These are phyloP conservation scores for Keqinozyma sinolaborantium DNA, from an alignment of 1,139 yeast species.

Conservation along the genomic window DNA sequence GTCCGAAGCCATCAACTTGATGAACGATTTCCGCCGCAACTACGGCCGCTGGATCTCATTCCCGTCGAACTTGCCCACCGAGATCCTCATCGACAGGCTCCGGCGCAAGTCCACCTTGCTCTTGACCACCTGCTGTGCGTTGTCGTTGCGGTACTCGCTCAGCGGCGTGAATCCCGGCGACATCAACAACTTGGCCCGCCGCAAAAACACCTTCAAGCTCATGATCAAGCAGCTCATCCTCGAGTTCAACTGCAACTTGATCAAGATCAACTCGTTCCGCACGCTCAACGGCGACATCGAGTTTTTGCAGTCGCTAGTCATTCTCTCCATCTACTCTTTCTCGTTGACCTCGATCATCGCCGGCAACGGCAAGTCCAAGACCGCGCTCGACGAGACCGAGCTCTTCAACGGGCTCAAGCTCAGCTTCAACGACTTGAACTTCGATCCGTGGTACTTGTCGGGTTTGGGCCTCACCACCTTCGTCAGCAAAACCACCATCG, in stretches of 20 bases:
- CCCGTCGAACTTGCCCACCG: slow-evolving; percentile 52
- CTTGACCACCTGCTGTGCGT: slow-evolving; percentile 62
- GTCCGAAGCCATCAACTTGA: slow-evolving; percentile 45
- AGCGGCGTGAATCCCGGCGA: slow-evolving; percentile 22
- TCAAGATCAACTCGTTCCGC: slow-evolving; percentile 16
- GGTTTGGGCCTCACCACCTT: slow-evolving; percentile 58
- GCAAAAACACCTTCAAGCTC: slow-evolving; percentile 18
- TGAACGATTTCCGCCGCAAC: slow-evolving; percentile 59
- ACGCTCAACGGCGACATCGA: slow-evolving; percentile 41
- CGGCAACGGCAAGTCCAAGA: slow-evolving; percentile 9
- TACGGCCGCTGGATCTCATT: slow-evolving; percentile 80
- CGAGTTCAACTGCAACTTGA: slow-evolving; percentile 45
- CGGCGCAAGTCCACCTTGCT: slow-evolving; percentile 56
- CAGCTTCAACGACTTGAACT: slow-evolving; percentile 12
- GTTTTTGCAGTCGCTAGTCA: slow-evolving; percentile 62
- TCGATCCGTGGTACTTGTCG: slow-evolving; percentile 64
- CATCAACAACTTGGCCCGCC: slow-evolving; percentile 15
- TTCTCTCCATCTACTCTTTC: slow-evolving; percentile 58
- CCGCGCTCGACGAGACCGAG: slow-evolving; percentile 6
- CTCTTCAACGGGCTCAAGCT: slow-evolving; percentile 18
- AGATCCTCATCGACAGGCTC: slow-evolving; percentile 48
- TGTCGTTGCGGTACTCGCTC: slow-evolving; percentile 50
- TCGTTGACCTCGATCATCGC: slow-evolving; percentile 50
- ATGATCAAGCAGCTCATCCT: slow-evolving; percentile 26
- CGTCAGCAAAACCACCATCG: slow-evolving; percentile 42